Evolutionary conservation across 371 early-diverging fungal species (phyloP).

Genomic region (Mortierella sp.): DNA sequence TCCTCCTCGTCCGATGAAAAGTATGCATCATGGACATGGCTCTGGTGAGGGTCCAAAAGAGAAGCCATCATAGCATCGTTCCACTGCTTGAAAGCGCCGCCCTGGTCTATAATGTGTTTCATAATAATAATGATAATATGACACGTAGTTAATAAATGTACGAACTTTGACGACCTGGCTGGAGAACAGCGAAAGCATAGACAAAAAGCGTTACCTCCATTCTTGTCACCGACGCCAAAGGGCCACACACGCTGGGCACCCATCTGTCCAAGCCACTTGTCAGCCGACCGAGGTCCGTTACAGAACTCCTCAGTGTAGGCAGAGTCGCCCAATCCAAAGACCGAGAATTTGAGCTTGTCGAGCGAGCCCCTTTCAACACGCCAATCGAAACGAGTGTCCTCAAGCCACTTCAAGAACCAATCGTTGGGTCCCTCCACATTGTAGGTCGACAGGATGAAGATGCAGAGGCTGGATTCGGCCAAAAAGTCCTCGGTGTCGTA

Average conservation of each 20-base stretch:
- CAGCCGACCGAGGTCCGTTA: conserved; percentile 69
- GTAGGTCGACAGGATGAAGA: conserved; percentile 80
- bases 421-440: conserved; percentile 82
- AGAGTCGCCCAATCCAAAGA: conserved; percentile 84
- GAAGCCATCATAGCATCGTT: conserved; percentile 62
- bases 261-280: conserved; percentile 75
- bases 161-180: too few relatives aligned
- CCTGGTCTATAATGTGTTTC: conserved; percentile 59
- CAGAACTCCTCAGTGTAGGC: conserved; percentile 77
- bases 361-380: conserved; percentile 74
- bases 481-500: conserved; percentile 81
- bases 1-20: conserved; percentile 59
- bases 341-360: conserved; percentile 72
- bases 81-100: conserved; percentile 71
- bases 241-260: conserved; percentile 80
- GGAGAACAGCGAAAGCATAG: background rate
- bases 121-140: background rate
- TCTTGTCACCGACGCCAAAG: conserved; percentile 79
- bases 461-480: conserved; percentile 68
- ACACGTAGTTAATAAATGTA: background rate
- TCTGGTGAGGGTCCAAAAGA: conserved; percentile 62
- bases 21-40: conserved; percentile 63
- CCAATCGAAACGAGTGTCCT: conserved; percentile 78
- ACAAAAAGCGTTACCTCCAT: conserved; percentile 39
- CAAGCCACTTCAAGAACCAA: conserved; percentile 80